Evolutionary conservation across 306 rosid species (phyloP).

Genomic region (Vachellia collinsii): DNA sequence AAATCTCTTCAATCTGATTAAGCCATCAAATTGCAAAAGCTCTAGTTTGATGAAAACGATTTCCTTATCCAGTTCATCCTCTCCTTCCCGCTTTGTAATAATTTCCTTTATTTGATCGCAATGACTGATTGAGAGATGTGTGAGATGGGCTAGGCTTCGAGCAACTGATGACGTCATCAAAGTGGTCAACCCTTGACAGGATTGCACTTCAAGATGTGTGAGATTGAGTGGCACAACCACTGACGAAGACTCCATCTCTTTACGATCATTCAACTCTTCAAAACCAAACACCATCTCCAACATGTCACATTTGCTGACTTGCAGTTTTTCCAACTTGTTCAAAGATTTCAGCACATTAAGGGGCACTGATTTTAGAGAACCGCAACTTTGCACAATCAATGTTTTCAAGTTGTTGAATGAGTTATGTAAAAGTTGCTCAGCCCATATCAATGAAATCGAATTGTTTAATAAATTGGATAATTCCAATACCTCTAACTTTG

Average conservation of each 20-base stretch:
- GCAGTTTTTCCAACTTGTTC: not conserved
- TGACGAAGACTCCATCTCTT: not conserved
- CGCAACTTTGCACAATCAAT: not conserved
- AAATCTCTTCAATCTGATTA: not conserved
- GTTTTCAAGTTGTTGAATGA: not conserved
- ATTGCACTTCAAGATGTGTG: accelerated
- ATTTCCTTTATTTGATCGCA: constrained; percentile 3
- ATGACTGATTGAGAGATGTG: accelerated
- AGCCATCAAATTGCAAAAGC: not conserved
- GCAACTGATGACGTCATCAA: not conserved
- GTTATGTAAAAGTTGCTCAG: not conserved
- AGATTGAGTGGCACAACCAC: not conserved
- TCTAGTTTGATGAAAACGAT: not conserved
- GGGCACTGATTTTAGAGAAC: not conserved
- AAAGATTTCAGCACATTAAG: not conserved
- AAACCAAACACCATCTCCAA: too few species aligned
- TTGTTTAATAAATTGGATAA: not conserved
- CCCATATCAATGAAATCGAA: not conserved
- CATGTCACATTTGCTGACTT: too few species aligned
- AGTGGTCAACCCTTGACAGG: not conserved
- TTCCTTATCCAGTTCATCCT: not conserved
- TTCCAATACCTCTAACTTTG: not conserved
- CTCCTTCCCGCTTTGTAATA: not conserved
- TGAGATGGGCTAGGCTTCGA: not conserved
- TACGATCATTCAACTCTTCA: too few species aligned